Evolutionary conservation across 495 filamentous ascomycete species (phyloP), one percentile per base, ranked within the genome.

Genomic region (Amniculicola lignicola): DNA sequence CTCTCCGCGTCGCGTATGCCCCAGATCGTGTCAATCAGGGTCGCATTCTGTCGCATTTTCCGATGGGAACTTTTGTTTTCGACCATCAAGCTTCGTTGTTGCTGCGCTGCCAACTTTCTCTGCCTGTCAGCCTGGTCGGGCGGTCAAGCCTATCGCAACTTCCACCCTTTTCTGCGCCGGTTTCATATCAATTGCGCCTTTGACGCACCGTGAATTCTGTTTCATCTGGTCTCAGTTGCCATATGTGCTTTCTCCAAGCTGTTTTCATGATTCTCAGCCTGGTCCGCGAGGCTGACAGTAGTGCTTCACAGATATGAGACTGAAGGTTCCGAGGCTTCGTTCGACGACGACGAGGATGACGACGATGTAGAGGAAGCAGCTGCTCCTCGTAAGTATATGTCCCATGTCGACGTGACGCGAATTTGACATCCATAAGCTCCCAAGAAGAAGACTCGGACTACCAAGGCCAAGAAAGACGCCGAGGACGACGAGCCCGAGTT

Each of bases 261-360:
- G 12, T 23, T 0, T 40, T 31, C 16, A 44, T 29, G 28, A 28
- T 14, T 38, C 19, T 23, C 25, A 16, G n/a, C n/a, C n/a, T 19
- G 41, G 11, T 14, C 28, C 39, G 16, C 49, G 47, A 62, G 51
- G 60, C 61, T 57, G 54, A 56, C 55, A 33, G 23, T 35, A 42
- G 38, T 40, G 19, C 49, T 37, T 21, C 33, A n/a, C 28, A 65
- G 62, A 47, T 65, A 65, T 35, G 61, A 66, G 43, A 61, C 64
- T 12, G 64, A 64, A n/a, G 61, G 58, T 33, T 67, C 64, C 15
- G 67, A 67, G 25, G 54, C 48, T 45, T 59, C 48, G 15, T 63
- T 61, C 49, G 65, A 64, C 44, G 60, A 66, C 14, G 66, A 66
- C 22, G 61, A 61, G 3, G 61, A 61, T n/a, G 39, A 43, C 29